Conservation (phyloP, 495 filamentous ascomycete species). For the Chaetomium tenue region DNA sequence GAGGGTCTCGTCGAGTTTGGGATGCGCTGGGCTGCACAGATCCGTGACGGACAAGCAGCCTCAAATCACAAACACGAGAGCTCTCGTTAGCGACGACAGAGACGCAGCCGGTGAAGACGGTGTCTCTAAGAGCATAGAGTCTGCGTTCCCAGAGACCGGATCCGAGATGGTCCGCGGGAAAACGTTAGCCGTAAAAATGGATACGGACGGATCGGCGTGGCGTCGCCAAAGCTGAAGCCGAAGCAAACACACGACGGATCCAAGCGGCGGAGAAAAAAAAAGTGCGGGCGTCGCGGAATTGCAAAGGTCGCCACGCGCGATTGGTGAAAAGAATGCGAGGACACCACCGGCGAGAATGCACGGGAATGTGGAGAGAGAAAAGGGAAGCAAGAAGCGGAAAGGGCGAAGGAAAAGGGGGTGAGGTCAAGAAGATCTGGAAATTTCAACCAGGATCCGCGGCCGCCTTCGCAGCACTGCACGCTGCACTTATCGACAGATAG, state of each 20-base stretch:
- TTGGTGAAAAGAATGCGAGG: neutral
- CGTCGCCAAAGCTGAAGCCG: conserved; percentile 7
- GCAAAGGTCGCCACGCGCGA: conserved; percentile 3
- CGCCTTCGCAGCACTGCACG: neutral
- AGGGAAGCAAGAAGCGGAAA: neutral
- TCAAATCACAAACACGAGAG: neutral
- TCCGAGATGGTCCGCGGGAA: conserved; percentile 18
- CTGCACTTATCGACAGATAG: conserved; percentile 6
- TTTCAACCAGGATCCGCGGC: neutral
- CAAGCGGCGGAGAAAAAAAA: conserved; percentile 4
- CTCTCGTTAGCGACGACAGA: neutral
- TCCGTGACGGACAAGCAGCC: conserved; percentile 5
- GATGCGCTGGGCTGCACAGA: neutral
- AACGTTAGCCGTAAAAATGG: conserved; percentile 23
- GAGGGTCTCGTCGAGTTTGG: neutral
- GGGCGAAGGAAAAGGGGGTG: neutral
- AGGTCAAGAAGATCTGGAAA: conserved; percentile 1
- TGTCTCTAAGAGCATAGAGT: neutral
- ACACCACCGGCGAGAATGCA: neutral
- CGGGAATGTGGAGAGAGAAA: neutral
- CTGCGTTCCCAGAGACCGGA: conserved; percentile 9
- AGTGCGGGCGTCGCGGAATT: neutral
- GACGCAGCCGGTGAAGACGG: conserved; percentile 2
- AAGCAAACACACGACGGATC: conserved; percentile 4
- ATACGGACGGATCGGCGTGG: conserved; percentile 8